Conservation (phyloP, 768 basidiomycete species). For the Mycena venus region DNA sequence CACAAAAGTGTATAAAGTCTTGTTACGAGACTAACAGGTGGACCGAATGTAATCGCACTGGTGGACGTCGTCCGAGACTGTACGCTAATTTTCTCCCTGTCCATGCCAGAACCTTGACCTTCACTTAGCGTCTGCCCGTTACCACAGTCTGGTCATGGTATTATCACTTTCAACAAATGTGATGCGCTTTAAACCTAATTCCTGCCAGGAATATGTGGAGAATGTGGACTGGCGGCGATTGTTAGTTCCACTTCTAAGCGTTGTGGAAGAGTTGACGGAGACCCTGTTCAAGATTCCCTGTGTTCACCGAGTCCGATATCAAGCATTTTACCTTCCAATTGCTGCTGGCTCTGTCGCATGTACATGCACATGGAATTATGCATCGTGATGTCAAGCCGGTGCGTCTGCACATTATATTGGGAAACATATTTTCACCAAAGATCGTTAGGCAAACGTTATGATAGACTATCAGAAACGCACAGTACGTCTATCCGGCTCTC, state of each 20-base stretch:
- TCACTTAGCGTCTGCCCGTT: conserved; percentile 61
- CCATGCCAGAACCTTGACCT: neutral
- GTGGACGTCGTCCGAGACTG: conserved; percentile 78
- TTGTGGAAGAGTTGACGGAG: too few relatives aligned
- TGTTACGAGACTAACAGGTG: conserved; percentile 79
- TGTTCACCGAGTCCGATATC: conserved; percentile 74
- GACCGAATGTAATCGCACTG: conserved; percentile 76
- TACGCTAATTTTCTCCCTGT: conserved; percentile 26
- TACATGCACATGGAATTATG: conserved; percentile 81
- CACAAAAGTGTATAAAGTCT: conserved; percentile 78
- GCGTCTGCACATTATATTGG: neutral
- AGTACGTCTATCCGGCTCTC: conserved; percentile 51
- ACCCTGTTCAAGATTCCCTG: too few relatives aligned
- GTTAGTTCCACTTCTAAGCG: too few relatives aligned
- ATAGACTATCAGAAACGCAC: conserved; percentile 70
- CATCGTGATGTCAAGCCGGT: conserved; percentile 62
- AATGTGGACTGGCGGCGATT: conserved; percentile 76
- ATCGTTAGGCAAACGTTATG: conserved; percentile 41
- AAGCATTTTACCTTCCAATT: conserved; percentile 78
- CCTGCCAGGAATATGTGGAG: conserved; percentile 66
- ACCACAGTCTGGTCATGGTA: conserved; percentile 72
- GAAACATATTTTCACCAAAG: neutral
- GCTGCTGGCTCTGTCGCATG: conserved; percentile 78
- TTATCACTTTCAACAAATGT: neutral
- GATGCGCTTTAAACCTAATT: neutral